phyloP scores from a whole-genome alignment of 164 flowering plant species.

The Nymphaea thermarum region DNA sequence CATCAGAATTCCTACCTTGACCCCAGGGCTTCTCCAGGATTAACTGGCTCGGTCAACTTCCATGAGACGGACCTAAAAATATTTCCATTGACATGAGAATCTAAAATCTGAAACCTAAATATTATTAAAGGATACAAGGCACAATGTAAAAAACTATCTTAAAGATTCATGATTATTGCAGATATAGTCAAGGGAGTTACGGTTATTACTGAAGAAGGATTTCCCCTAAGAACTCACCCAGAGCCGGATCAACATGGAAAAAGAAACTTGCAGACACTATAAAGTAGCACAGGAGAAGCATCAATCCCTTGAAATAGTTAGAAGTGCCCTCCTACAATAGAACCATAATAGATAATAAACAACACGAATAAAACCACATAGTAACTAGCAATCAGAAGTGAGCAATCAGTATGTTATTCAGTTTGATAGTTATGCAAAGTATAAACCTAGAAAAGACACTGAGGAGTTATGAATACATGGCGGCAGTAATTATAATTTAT shows the following conservation, averaged over 20 bases:
- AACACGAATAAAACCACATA: not conserved
- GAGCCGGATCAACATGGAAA: conserved; percentile 56
- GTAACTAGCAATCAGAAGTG: too few species aligned
- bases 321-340: conserved; percentile 75
- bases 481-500: too few species aligned
- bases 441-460: too few species aligned
- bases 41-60: not conserved
- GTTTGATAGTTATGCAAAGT: too few species aligned
- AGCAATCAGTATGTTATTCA: too few species aligned
- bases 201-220: too few species aligned
- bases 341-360: not conserved
- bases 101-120: too few species aligned
- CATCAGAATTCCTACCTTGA: not conserved
- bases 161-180: too few species aligned
- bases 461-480: too few species aligned
- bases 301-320: conserved; percentile 79
- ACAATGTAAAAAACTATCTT: too few species aligned
- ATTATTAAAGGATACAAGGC: too few species aligned
- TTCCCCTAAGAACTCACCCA: conserved; percentile 25
- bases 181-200: too few species aligned
- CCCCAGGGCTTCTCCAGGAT: not conserved
- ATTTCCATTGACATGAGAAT: not conserved
- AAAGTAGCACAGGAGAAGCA: conserved; percentile 75
- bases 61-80: not conserved
- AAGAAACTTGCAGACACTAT: conserved; percentile 85